phyloP scores from a whole-genome alignment of 2,329 filamentous ascomycete genomes.

The Pseudogymnoascus pannorum region DNA sequence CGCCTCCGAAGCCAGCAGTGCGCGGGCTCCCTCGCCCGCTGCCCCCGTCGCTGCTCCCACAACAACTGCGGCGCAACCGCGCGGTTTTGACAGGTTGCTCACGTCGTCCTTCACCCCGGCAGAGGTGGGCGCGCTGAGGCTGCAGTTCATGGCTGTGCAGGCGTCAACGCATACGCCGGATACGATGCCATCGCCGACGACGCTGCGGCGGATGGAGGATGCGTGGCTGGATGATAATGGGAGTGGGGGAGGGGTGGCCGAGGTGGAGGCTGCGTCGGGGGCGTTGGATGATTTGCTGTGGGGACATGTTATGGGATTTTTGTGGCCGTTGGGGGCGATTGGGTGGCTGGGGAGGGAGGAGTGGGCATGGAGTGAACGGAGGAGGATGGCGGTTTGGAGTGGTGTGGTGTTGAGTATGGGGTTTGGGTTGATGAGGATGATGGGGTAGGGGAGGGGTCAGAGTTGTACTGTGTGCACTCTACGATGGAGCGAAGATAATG shows the following conservation, averaged over 20 bases:
- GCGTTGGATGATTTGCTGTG: conserved; percentile 78
- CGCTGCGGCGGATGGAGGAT: conserved; percentile 75
- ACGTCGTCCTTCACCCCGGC: conserved; percentile 71
- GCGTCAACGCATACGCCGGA: conserved; percentile 77
- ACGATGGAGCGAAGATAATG: background rate
- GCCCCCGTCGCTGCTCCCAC: conserved; percentile 12
- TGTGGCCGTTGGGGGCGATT: conserved; percentile 84
- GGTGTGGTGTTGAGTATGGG: conserved; percentile 73
- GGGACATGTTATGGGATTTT: conserved; percentile 86
- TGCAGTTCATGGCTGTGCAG: conserved; percentile 84
- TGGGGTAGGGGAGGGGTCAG: background rate
- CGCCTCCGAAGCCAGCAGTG: conserved; percentile 49
- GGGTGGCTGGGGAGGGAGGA: conserved; percentile 82
- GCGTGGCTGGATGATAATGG: conserved; percentile 74
- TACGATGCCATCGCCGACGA: conserved; percentile 73
- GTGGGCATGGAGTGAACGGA: conserved; percentile 76
- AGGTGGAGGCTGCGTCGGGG: conserved; percentile 30
- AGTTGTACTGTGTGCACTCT: background rate
- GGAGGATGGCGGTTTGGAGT: conserved; percentile 78
- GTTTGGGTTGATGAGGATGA: conserved; percentile 56
- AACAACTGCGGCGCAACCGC: conserved; percentile 46
- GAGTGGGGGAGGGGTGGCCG: conserved; percentile 33
- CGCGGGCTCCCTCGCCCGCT: conserved; percentile 15
- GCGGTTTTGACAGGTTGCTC: conserved; percentile 84
- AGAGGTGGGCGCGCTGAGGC: conserved; percentile 76